Base-by-base conservation (phyloP, 805 yeast species). In the Candida chilensis region DNA sequence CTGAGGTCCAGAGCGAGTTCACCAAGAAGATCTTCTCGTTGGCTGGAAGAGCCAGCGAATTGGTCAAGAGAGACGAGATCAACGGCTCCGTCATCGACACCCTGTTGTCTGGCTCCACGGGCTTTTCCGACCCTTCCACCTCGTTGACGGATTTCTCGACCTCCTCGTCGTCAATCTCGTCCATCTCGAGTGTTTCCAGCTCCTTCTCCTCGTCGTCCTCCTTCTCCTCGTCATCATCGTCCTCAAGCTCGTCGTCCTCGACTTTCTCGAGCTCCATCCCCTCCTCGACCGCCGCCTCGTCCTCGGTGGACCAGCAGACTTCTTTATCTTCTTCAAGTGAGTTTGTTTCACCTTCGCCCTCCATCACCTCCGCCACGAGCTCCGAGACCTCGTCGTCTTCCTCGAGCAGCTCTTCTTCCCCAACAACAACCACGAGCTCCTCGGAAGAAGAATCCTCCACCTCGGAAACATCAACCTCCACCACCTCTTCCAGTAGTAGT, bases 201-300 rank as follows among this genome's bases (percentile, higher is more conserved):
- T 42, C 36, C 13, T 36, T 36, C 37, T 44, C 37, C 38, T 41
- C 34, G 29, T 43, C 39, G 32, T 42, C 39, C 34, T 35, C 39
- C 33, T 41, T 32, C 32, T 39, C 37, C 30, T 34, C 40, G 22
- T 37, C 37, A 13, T 34, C 38, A 13, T 35, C 40, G 28, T 37
- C 35, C 30, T 41, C 36, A 12, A 28, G 33, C 24, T 36, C 27
- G 24, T 33, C 37, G 36, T 39, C 36, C 17, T 39, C 35, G 24
- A 30, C 31, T 26, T 38, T 29, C 19, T 35, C 32, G 18, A 33
- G 30, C 28, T 34, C 32, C 16, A 31, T 30, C 17, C 35, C 31
- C 28, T 28, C 30, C 18, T 30, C 41, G 22, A n/a, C 22, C 22
- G 22, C 22, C n/a, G 22, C 10, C 10, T 20, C 22, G 11, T 20